Base-by-base conservation (phyloP, 495 filamentous ascomycete species). In the Collariella sp. region DNA sequence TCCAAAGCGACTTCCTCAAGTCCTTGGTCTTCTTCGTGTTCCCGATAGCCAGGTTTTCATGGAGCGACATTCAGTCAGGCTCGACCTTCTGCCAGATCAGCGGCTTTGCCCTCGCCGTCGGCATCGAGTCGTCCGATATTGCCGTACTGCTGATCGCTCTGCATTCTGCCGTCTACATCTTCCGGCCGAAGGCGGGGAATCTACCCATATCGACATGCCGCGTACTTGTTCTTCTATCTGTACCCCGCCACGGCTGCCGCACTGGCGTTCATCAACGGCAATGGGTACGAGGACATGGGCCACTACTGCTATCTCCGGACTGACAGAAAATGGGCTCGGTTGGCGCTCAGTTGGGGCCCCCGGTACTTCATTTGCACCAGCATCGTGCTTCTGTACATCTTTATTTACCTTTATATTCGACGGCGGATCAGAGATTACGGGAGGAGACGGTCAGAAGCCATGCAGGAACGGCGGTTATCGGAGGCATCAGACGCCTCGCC, bases 1-100 rank as follows among this genome's bases (percentile, higher is more conserved):
- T 90, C 46, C 76, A 78, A 58, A 83, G 83, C 56, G 83, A 87
- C 60, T 74, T 84, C 63, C 78, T 83, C 62, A 87, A 85, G 65
- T 75, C 82, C 11, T 57, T 81, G 3, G 86, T 80, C 78, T 81
- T 82, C 50, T 69, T 85, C 50, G 68, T 87, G 49, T 82, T 79
- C 57, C 76, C 86, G 6, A 66, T 81, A 12, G 75, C 78, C 23
- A 74, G 61, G 46, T 70, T 78, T 1, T 70, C 78, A 36, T 63
- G 51, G 16, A 78, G 77, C 9, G 63, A 68, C 0, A 66, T 84
- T 20, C 46, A 59, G 19, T 81, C 74, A 19, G 51, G 70, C 5
- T 80, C 79, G 12, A 62, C 57, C 6, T 83, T 85, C 57, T 89
- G 86, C 64, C 84, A 88, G 65, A 70, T 75, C 31, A 79, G 73